Conservation (phyloP, 2,329 filamentous ascomycete species). For the Colletotrichum zoysiae region DNA sequence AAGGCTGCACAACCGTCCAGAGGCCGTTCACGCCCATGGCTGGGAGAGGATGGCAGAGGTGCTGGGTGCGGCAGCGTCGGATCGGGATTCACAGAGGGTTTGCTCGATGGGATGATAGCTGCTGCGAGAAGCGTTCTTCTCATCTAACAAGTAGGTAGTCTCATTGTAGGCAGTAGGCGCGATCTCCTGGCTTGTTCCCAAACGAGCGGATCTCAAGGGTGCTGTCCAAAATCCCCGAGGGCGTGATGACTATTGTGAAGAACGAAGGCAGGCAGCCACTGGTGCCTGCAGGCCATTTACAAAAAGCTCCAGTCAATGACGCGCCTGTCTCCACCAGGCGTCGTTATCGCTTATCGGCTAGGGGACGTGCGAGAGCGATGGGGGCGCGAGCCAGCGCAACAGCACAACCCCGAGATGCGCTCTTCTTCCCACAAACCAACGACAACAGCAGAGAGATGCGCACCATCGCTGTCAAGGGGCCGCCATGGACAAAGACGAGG, state of each 20-base stretch:
- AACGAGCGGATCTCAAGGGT: not conserved
- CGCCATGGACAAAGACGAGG: slow-evolving; percentile 64
- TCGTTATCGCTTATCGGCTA: slow-evolving; percentile 23
- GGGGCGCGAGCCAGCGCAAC: not conserved
- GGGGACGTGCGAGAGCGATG: slow-evolving; percentile 13
- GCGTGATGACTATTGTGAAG: slow-evolving; percentile 26
- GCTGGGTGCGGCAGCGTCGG: not conserved
- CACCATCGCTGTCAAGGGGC: slow-evolving; percentile 9
- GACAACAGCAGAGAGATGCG: slow-evolving; percentile 16
- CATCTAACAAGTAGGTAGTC: slow-evolving; percentile 23
- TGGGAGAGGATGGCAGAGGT: slow-evolving; percentile 33
- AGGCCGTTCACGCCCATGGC: slow-evolving; percentile 97
- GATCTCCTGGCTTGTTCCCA: not conserved
- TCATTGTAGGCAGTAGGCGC: slow-evolving; percentile 25
- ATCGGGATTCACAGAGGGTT: slow-evolving; percentile 33
- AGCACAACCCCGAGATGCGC: slow-evolving; percentile 1
- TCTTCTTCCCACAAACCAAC: not conserved
- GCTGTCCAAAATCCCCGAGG: not conserved
- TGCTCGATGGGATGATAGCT: slow-evolving; percentile 2
- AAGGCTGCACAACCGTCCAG: slow-evolving; percentile 96
- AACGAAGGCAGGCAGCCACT: slow-evolving; percentile 6
- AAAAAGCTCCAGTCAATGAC: slow-evolving; percentile 33
- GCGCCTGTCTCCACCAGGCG: slow-evolving; percentile 30
- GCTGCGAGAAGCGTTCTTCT: slow-evolving; percentile 40
- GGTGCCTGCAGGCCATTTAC: slow-evolving; percentile 26